These are phyloP conservation scores for Trichoderma gamsii DNA, from an alignment of 495 filamentous ascomycete species.

Conservation along the genomic window DNA sequence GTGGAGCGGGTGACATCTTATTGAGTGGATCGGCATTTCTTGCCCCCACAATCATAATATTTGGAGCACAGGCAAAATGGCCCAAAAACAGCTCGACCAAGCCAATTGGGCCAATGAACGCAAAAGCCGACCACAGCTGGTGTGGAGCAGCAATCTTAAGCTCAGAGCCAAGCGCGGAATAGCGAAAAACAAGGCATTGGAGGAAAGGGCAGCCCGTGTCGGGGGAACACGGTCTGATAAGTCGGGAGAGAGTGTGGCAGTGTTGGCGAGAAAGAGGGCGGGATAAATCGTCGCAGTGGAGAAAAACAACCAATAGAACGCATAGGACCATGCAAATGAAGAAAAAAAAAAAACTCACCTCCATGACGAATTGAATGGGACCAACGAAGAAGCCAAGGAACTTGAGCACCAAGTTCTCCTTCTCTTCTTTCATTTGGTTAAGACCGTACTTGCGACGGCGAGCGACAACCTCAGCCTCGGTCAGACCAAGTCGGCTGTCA, in stretches of 20 bases:
- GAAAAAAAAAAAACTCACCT: slow-evolving; percentile 49
- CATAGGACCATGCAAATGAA: slow-evolving; percentile 20
- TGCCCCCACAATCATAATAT: neutral
- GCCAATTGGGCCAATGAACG: neutral
- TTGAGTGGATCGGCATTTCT: slow-evolving; percentile 11
- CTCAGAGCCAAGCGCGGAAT: slow-evolving; percentile 14
- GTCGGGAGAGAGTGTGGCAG: neutral
- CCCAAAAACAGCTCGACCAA: neutral
- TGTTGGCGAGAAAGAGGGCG: neutral
- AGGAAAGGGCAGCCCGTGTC: neutral
- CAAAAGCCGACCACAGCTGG: slow-evolving; percentile 13
- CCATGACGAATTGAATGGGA: slow-evolving; percentile 93
- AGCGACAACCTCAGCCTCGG: slow-evolving; percentile 57
- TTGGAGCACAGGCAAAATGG: neutral
- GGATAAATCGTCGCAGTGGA: neutral
- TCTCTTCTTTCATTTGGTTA: slow-evolving; percentile 87
- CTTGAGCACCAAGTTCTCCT: slow-evolving; percentile 75
- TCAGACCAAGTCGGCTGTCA: slow-evolving; percentile 63
- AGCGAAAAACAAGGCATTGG: slow-evolving; percentile 11
- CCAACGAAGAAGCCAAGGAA: slow-evolving; percentile 82
- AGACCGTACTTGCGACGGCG: slow-evolving; percentile 76
- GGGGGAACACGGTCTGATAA: slow-evolving; percentile 10
- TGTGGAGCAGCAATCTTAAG: slow-evolving; percentile 19
- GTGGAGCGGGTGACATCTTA: slow-evolving; percentile 12
- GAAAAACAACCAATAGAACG: neutral